phyloP scores from a whole-genome alignment of 805 yeast genomes.

The Candida hungchunana region DNA sequence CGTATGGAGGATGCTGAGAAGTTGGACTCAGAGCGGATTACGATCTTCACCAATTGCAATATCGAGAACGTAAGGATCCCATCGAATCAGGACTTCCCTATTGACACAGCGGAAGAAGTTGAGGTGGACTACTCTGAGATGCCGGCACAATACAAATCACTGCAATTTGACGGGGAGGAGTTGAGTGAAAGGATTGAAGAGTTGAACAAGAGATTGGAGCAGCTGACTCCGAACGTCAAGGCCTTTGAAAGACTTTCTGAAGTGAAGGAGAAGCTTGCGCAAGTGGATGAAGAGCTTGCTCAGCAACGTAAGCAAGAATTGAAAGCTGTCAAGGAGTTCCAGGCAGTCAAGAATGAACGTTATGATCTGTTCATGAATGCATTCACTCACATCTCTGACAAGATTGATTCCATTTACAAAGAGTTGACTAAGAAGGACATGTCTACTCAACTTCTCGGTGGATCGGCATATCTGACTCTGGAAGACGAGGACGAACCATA shows the following conservation, averaged over 20 bases:
- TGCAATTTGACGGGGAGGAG: conserved; percentile 23
- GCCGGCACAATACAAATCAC: conserved; percentile 37
- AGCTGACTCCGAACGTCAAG: conserved; percentile 72
- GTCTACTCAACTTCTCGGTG: conserved; percentile 72
- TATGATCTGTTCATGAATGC: conserved; percentile 63
- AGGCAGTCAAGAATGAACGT: conserved; percentile 55
- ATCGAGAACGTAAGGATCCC: conserved; percentile 59
- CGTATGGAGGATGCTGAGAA: conserved; percentile 53
- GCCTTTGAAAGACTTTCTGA: conserved; percentile 74
- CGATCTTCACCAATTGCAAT: conserved; percentile 66
- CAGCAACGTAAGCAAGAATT: conserved; percentile 58
- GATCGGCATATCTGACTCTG: conserved; percentile 83
- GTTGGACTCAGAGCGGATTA: conserved; percentile 50
- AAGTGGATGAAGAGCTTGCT: conserved; percentile 61
- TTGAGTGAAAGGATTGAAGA: conserved; percentile 37
- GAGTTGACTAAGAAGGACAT: conserved; percentile 61
- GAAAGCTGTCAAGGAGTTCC: conserved; percentile 49
- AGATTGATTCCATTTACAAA: conserved; percentile 74
- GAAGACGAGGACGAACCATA: conserved; percentile 92
- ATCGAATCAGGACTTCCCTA: conserved; percentile 37
- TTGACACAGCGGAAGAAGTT: conserved; percentile 46
- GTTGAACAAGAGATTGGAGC: conserved; percentile 29
- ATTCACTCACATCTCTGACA: conserved; percentile 66
- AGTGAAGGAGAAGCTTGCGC: conserved; percentile 55
- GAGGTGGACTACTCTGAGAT: conserved; percentile 54